Conservation (phyloP, 768 basidiomycete species). For the Psilocybe cyanescens region DNA sequence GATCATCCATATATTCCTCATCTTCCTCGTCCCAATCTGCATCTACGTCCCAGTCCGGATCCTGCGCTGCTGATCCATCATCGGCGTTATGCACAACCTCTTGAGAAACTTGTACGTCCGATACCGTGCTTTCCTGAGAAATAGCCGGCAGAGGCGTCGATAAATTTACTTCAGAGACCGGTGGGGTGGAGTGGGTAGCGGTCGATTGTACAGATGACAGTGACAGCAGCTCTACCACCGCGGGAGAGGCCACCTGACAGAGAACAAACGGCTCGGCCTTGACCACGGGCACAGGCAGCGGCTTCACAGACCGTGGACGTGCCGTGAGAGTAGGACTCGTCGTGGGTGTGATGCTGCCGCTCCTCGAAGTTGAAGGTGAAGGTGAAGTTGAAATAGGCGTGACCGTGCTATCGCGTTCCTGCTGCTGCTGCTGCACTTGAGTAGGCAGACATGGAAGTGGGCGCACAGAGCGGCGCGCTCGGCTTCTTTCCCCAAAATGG, state of each 20-base stretch:
- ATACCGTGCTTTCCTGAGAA: too few species aligned
- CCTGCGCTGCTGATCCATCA: too few species aligned
- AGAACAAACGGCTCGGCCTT: too few species aligned
- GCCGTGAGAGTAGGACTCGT: neutral
- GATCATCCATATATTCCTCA: neutral
- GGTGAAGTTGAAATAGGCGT: neutral
- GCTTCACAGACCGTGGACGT: neutral
- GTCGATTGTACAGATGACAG: too few species aligned
- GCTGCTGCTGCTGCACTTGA: neutral
- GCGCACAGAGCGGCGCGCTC: neutral
- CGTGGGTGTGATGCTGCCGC: neutral
- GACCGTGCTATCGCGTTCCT: too few species aligned
- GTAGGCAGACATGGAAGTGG: constrained; percentile 3
- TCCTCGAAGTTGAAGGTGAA: neutral
- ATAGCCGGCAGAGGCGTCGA: too few species aligned
- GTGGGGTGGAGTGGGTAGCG: too few species aligned
- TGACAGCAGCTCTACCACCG: too few species aligned
- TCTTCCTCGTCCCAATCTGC: constrained; percentile 1
- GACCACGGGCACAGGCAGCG: constrained; percentile 7
- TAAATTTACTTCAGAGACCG: too few species aligned
- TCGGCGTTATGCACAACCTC: too few species aligned
- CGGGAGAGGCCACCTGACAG: too few species aligned
- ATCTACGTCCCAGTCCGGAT: neutral
- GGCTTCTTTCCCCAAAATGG: neutral
- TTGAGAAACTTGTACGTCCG: too few species aligned